Conservation (phyloP, 371 early-diverging fungal species). For the Vairimorpha necatrix region DNA sequence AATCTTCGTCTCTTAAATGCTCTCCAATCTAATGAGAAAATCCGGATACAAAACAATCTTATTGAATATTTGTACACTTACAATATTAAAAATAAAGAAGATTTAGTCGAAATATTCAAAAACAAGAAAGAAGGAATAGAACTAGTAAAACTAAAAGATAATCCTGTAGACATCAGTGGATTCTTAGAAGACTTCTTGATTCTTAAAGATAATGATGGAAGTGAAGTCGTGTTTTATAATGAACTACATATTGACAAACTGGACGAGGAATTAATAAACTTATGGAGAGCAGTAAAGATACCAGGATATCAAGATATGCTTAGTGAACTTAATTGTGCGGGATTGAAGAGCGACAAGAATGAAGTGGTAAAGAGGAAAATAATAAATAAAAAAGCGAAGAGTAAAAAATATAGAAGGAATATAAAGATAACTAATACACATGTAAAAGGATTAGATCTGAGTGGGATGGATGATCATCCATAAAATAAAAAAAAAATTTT, state of each 20-base stretch:
- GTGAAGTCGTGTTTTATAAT: constrained; percentile 62
- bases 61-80: constrained; percentile 59
- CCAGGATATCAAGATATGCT: constrained; percentile 61
- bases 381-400: constrained; percentile 40
- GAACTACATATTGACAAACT: constrained; percentile 26
- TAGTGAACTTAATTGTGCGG: constrained; percentile 58
- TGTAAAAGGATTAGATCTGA: constrained; percentile 60
- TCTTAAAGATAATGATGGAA: constrained; percentile 63
- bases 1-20: constrained; percentile 48
- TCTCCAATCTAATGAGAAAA: constrained; percentile 61
- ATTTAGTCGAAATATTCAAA: constrained; percentile 57
- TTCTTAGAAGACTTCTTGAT: constrained; percentile 59
- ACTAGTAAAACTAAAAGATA: constrained; percentile 56
- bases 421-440: constrained; percentile 66
- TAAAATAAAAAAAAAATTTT: constrained; percentile 9
- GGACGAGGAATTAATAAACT: constrained; percentile 44
- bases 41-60: constrained; percentile 48
- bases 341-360: constrained; percentile 49
- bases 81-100: constrained; percentile 57
- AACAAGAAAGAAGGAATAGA: constrained; percentile 60
- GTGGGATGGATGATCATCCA: constrained; percentile 33
- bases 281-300: constrained; percentile 57
- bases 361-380: constrained; percentile 46
- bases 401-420: constrained; percentile 60
- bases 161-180: constrained; percentile 46